These are phyloP conservation scores for Pseudisothecium myosuroides DNA, from an alignment of 225 moss, liverwort and hornwort species.

Conservation along the genomic window DNA sequence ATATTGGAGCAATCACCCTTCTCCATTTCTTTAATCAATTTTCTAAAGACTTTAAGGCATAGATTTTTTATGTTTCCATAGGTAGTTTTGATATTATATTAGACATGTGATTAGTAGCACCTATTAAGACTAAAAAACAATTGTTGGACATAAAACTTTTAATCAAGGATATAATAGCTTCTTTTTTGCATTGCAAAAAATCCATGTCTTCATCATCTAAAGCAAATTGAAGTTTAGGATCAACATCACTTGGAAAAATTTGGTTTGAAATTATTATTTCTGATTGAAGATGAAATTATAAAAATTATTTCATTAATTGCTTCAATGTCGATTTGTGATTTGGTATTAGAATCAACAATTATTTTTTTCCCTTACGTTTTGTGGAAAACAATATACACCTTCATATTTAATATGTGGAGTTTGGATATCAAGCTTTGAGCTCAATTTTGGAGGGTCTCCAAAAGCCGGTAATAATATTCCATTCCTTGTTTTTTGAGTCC, in stretches of 20 bases:
- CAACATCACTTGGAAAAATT: background rate
- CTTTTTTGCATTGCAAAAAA: fast-evolving
- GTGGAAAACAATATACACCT: background rate
- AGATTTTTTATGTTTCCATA: background rate
- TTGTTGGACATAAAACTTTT: background rate
- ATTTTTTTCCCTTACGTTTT: background rate
- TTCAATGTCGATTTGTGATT: background rate
- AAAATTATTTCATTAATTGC: background rate
- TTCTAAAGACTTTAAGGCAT: background rate
- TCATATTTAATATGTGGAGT: too few species aligned
- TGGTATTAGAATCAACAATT: background rate
- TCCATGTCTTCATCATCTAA: background rate
- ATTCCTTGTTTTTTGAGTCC: too few species aligned
- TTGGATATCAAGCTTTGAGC: too few species aligned
- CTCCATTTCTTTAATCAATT: background rate
- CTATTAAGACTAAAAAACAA: too few species aligned
- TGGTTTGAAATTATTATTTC: background rate
- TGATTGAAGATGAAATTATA: background rate
- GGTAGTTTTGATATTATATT: background rate
- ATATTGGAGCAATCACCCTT: background rate
- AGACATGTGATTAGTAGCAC: too few species aligned
- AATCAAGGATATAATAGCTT: background rate
- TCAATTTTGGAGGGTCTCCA: background rate
- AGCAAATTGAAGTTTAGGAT: background rate
- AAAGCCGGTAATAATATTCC: background rate